Percentiles rank a stretch among this genome's conserved stretches.
These are phyloP conservation scores for Paramarasmius palmivorus DNA, from an alignment of 1,284 basidiomycete species.

Conservation along the genomic window DNA sequence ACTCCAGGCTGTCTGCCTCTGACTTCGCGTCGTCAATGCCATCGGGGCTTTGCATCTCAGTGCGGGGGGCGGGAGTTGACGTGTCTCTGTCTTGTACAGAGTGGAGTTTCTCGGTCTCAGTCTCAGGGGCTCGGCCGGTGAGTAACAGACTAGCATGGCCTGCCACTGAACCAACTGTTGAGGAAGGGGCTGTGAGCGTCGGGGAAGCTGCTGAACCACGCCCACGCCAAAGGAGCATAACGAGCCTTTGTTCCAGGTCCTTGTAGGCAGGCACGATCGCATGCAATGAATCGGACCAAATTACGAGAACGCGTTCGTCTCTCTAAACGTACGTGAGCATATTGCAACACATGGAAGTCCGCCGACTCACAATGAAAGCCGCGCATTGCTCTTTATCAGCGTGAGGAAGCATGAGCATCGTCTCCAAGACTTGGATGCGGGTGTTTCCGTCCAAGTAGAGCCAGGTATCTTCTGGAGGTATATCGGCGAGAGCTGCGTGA, in stretches of 20 bases:
- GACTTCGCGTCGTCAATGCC: too few relatives aligned
- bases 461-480: slow-evolving; percentile 52
- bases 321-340: slow-evolving; percentile 29
- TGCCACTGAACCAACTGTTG: slow-evolving; percentile 17
- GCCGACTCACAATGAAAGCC: slow-evolving; percentile 58
- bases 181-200: slow-evolving; percentile 23
- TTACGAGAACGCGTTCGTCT: slow-evolving; percentile 76
- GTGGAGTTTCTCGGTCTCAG: too few relatives aligned
- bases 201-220: slow-evolving; percentile 22
- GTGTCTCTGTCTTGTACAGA: too few relatives aligned
- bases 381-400: slow-evolving; percentile 84
- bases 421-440: slow-evolving; percentile 73
- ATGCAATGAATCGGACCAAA: slow-evolving; percentile 81
- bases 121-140: not conserved
- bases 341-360: too few relatives aligned
- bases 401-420: slow-evolving; percentile 71
- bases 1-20: too few relatives aligned
- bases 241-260: slow-evolving; percentile 80
- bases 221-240: slow-evolving; percentile 73
- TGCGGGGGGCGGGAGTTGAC: not conserved
- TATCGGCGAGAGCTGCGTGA: slow-evolving; percentile 75
- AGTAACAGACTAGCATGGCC: not conserved
- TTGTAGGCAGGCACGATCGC: slow-evolving; percentile 69
- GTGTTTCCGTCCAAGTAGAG: slow-evolving; percentile 75
- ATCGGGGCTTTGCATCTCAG: not conserved